phyloP scores from a whole-genome alignment of 176 grass and related monocot genomes.

The Musa acuminata region DNA sequence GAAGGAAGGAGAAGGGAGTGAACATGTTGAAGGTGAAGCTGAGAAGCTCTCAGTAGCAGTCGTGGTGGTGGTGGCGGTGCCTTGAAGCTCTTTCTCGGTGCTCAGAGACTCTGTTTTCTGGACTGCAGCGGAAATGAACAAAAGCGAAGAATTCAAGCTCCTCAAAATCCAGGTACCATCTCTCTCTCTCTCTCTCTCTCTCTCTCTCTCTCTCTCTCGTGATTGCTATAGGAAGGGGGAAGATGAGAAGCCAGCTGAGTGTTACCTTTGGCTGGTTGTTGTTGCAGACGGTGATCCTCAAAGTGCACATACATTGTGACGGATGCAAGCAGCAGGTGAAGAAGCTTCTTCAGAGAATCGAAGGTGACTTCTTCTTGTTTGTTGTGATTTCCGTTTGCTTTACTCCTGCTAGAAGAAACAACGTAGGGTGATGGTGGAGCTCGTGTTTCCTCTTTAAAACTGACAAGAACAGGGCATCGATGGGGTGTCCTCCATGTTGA shows the following conservation, averaged over 20 bases:
- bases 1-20: not conserved
- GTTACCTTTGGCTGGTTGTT: not conserved
- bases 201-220: not conserved
- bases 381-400: not conserved
- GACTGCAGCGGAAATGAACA: constrained; percentile 59
- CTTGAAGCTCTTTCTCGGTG: not conserved
- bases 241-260: constrained; percentile 5
- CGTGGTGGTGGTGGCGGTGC: not conserved
- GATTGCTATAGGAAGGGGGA: not conserved
- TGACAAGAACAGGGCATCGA: too few relatives aligned
- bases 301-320: constrained; percentile 98
- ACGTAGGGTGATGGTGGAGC: too few relatives aligned
- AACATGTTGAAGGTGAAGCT: too few relatives aligned
- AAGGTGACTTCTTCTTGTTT: constrained; percentile 38
- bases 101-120: not conserved
- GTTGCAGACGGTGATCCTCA: constrained; percentile 79
- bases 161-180: constrained; percentile 84
- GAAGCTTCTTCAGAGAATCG: constrained; percentile 89
- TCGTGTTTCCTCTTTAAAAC: too few relatives aligned
- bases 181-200: too few relatives aligned
- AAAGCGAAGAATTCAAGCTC: constrained; percentile 91
- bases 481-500: too few relatives aligned
- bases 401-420: too few relatives aligned
- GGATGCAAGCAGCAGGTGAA: constrained; percentile 94
- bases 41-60: too few relatives aligned